Conservation (phyloP, 441 rosid species). For the Adansonia gregorii region DNA sequence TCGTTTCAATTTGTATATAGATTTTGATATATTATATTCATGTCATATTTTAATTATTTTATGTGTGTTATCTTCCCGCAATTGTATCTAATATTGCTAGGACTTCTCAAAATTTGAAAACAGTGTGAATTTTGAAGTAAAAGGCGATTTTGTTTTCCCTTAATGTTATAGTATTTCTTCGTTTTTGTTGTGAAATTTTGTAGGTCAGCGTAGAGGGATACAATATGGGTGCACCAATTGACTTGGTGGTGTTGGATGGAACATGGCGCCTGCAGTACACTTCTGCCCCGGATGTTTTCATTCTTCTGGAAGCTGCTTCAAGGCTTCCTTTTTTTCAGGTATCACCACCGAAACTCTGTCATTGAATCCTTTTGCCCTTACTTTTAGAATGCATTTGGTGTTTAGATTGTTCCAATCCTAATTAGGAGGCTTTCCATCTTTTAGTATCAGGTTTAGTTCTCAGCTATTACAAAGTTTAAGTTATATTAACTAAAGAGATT, state of each 20-base stretch:
- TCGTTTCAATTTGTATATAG: too few relatives aligned
- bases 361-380: not conserved
- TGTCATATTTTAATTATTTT: too few relatives aligned
- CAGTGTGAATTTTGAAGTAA: constrained; percentile 2
- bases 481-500: constrained; percentile 14
- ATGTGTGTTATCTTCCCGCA: too few relatives aligned
- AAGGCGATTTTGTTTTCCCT: not conserved
- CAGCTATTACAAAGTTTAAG: not conserved
- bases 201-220: constrained; percentile 77
- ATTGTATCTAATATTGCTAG: too few relatives aligned
- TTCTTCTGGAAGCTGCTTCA: constrained; percentile 82
- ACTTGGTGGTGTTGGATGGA: constrained; percentile 76
- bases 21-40: too few relatives aligned
- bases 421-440: not conserved
- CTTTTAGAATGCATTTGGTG: not conserved
- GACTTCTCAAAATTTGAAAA: not conserved
- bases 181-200: constrained; percentile 26
- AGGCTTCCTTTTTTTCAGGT: constrained; percentile 90
- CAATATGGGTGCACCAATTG: constrained; percentile 63
- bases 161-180: not conserved
- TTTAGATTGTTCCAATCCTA: not conserved
- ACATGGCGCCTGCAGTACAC: constrained; percentile 95
- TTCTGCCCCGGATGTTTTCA: constrained; percentile 87
- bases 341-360: not conserved
- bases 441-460: constrained; percentile 8